A percentile compares a stretch with the other conserved stretches of the same genome.
Evolutionary conservation across 805 yeast genomes (phyloP).

Genomic region (Candida nemodendra): DNA sequence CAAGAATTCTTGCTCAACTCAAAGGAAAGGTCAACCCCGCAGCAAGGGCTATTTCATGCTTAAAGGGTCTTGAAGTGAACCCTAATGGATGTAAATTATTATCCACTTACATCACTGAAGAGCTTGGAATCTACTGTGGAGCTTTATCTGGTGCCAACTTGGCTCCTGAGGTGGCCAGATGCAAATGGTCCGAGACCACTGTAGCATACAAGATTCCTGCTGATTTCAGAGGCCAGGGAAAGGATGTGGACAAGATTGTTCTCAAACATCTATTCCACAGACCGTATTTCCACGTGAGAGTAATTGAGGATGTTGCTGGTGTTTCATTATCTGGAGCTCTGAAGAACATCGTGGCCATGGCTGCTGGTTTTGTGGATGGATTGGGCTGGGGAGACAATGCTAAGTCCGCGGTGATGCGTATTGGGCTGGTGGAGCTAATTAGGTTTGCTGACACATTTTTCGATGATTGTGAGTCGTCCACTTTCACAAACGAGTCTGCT

Average conservation of each 20-base stretch:
- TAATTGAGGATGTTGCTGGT: conserved; percentile 91
- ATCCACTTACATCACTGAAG: conserved; percentile 74
- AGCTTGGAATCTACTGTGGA: conserved; percentile 88
- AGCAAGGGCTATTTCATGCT: conserved; percentile 89
- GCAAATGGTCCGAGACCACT: conserved; percentile 97
- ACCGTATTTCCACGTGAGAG: conserved; percentile 96
- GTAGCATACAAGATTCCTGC: conserved; percentile 81
- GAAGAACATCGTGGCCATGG: conserved; percentile 92
- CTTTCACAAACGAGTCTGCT: conserved; percentile 91
- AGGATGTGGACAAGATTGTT: conserved; percentile 68
- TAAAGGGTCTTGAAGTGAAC: conserved; percentile 91
- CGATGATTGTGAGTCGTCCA: conserved; percentile 68
- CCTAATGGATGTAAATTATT: conserved; percentile 82
- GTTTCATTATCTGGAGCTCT: conserved; percentile 96
- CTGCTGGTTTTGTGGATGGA: conserved; percentile 97
- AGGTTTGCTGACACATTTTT: conserved; percentile 80
- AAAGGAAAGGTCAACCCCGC: conserved; percentile 68
- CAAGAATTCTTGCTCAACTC: conserved; percentile 70
- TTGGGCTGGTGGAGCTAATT: conserved; percentile 88
- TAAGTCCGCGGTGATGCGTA: conserved; percentile 95
- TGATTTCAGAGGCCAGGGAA: conserved; percentile 65
- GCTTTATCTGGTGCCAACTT: conserved; percentile 96
- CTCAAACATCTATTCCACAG: conserved; percentile 90
- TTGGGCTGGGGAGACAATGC: conserved; percentile 99
- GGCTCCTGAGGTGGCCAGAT: conserved; percentile 94